These are phyloP conservation scores for Leccinum longicurvipes DNA, from an alignment of 768 basidiomycete species.

Conservation along the genomic window DNA sequence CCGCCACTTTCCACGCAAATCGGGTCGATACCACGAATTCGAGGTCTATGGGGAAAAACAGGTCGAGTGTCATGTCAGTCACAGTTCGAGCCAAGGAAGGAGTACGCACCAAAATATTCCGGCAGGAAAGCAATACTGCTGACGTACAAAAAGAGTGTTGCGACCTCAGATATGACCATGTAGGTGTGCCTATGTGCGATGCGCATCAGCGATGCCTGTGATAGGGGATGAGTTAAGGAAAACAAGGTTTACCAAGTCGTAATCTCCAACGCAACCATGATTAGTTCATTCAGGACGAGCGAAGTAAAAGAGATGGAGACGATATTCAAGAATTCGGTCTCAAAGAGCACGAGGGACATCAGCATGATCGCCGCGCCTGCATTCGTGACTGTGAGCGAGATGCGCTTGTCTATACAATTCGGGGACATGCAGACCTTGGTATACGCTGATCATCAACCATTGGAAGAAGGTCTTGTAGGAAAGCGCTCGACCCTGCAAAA, in stretches of 20 bases:
- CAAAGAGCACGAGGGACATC: conserved; percentile 92
- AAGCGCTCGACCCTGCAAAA: conserved; percentile 78
- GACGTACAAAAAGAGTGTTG: conserved; percentile 84
- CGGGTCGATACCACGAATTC: conserved; percentile 84
- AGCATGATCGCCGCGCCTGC: conserved; percentile 98
- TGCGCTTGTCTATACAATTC: neutral
- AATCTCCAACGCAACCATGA: conserved; percentile 98
- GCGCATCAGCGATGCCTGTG: neutral
- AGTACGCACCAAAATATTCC: conserved; percentile 88
- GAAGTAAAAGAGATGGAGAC: conserved; percentile 98
- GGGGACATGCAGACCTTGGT: conserved; percentile 70
- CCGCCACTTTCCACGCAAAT: conserved; percentile 92
- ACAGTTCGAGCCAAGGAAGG: neutral
- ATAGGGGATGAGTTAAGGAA: neutral
- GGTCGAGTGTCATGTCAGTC: neutral
- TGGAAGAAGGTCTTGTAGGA: conserved; percentile 98
- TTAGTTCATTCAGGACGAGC: conserved; percentile 91
- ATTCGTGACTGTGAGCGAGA: neutral
- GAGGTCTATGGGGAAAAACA: conserved; percentile 59
- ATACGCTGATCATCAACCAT: conserved; percentile 96
- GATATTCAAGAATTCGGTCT: conserved; percentile 96
- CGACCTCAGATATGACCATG: conserved; percentile 90
- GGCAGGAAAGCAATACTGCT: conserved; percentile 91
- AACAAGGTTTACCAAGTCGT: conserved; percentile 79
- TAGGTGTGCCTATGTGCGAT: conserved; percentile 74